These are phyloP conservation scores for Penicillium malachiteum DNA, from an alignment of 495 filamentous ascomycete species.

Conservation along the genomic window DNA sequence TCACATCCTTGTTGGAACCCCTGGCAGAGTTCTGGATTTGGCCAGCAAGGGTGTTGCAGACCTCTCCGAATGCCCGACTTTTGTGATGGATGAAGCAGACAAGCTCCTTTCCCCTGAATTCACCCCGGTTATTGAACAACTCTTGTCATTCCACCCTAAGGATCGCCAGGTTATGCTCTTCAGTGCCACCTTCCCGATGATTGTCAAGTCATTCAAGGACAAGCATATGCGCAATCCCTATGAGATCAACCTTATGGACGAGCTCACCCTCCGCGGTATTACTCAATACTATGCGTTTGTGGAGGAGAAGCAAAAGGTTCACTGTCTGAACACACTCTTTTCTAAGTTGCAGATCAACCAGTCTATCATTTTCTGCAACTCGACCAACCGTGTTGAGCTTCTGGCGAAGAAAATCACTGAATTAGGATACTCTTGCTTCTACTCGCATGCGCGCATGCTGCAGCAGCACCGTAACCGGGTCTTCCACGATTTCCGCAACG, in stretches of 20 bases:
- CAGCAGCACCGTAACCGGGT: constrained; percentile 96
- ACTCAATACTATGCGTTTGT: constrained; percentile 99
- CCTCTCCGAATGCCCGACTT: constrained; percentile 92
- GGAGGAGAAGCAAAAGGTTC: constrained; percentile 98
- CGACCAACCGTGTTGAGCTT: constrained; percentile 94
- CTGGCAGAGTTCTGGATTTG: constrained; percentile 90
- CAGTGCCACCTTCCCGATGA: constrained; percentile 93
- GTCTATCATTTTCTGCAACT: constrained; percentile 99
- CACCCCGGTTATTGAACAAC: constrained; percentile 93
- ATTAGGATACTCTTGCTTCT: constrained; percentile 98
- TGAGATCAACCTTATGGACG: constrained; percentile 99
- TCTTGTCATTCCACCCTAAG: constrained; percentile 89
- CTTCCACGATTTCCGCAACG: constrained; percentile 98
- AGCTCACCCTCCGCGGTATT: constrained; percentile 95
- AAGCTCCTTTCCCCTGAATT: constrained; percentile 96
- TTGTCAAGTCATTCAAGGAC: constrained; percentile 97
- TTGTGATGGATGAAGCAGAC: constrained; percentile 99
- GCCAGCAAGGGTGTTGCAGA: constrained; percentile 94
- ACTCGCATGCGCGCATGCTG: constrained; percentile 98
- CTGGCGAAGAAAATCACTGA: constrained; percentile 99
- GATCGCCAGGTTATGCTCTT: constrained; percentile 99
- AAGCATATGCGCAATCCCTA: constrained; percentile 95
- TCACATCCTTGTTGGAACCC: constrained; percentile 97
- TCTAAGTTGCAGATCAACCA: constrained; percentile 99
- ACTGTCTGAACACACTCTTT: constrained; percentile 98